phyloP scores from a whole-genome alignment of 2,329 filamentous ascomycete genomes.

The Capronia americana region DNA sequence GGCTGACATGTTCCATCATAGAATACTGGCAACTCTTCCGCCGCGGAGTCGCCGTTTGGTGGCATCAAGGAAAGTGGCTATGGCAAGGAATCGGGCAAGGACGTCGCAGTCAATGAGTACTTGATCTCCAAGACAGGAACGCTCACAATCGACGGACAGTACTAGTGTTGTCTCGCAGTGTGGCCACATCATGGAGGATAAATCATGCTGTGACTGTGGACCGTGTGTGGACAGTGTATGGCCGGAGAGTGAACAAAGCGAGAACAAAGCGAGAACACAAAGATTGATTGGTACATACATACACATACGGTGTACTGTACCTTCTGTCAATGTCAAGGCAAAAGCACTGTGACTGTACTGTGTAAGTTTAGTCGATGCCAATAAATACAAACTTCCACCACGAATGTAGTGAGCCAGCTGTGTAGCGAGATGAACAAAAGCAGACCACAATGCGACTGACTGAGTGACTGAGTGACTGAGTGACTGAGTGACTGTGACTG shows the following conservation, averaged over 20 bases:
- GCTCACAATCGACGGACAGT: slow-evolving; percentile 64
- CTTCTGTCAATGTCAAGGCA: too few species aligned
- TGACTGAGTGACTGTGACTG: too few species aligned
- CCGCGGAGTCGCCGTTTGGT: slow-evolving; percentile 70
- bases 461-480: too few species aligned
- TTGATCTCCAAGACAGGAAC: slow-evolving; percentile 70
- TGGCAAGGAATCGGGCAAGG: slow-evolving; percentile 71
- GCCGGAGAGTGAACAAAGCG: not conserved
- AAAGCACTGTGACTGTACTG: too few species aligned
- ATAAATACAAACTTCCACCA: too few species aligned
- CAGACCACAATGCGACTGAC: too few species aligned
- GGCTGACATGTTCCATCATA: slow-evolving; percentile 4
- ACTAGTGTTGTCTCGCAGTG: slow-evolving; percentile 43
- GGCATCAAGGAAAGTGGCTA: slow-evolving; percentile 73
- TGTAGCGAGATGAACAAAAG: too few species aligned
- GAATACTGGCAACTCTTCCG: slow-evolving; percentile 64
- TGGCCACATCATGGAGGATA: not conserved
- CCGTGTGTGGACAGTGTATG: not conserved
- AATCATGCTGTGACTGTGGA: not conserved
- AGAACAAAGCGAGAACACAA: too few species aligned
- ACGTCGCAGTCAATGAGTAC: slow-evolving; percentile 69
- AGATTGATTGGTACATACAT: too few species aligned
- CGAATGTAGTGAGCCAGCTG: too few species aligned
- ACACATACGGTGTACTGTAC: too few species aligned
- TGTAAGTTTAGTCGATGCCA: too few species aligned